These are phyloP conservation scores for Mucor plumbeus DNA, from an alignment of 371 early-diverging fungal species.

Conservation along the genomic window DNA sequence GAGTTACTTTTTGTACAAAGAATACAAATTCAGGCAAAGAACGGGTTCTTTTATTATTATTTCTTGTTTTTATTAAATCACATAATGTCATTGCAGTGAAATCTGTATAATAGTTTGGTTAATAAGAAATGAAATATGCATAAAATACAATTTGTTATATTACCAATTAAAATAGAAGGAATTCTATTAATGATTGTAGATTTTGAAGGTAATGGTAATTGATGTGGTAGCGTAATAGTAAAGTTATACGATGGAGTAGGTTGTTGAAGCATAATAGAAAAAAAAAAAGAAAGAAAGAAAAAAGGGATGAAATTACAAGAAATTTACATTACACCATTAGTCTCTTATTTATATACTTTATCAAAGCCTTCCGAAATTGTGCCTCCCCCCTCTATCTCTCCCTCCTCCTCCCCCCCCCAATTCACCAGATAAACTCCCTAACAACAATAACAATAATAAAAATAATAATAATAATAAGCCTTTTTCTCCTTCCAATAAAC, in stretches of 20 bases:
- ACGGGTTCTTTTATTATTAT: constrained; percentile 11
- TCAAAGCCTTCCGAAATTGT: background rate
- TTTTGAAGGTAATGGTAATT: constrained; percentile 1
- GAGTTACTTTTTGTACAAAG: constrained; percentile 51
- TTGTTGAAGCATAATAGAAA: constrained; percentile 27
- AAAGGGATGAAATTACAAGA: background rate
- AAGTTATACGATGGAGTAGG: constrained; percentile 22
- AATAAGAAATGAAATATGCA: too few species aligned
- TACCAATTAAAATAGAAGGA: constrained; percentile 30
- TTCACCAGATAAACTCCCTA: constrained; percentile 4
- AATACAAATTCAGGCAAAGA: constrained; percentile 51
- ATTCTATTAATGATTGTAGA: background rate
- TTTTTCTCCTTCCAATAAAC: constrained; percentile 1
- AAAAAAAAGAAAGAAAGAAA: background rate
- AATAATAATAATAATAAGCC: constrained; percentile 4
- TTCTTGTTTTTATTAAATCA: constrained; percentile 32
- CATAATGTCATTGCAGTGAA: constrained; percentile 39
- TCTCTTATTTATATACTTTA: constrained; percentile 3
- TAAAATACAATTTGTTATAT: too few species aligned
- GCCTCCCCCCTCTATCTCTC: background rate
- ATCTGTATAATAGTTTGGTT: constrained; percentile 10
- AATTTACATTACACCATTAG: background rate
- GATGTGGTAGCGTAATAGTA: constrained; percentile 15
- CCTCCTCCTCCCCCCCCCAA: constrained; percentile 1
- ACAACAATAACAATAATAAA: background rate